A percentile compares a stretch with the other conserved stretches of the same genome.
phyloP scores from a whole-genome alignment of 2,329 filamentous ascomycete species.

The Pyrenophora seminiperda region DNA sequence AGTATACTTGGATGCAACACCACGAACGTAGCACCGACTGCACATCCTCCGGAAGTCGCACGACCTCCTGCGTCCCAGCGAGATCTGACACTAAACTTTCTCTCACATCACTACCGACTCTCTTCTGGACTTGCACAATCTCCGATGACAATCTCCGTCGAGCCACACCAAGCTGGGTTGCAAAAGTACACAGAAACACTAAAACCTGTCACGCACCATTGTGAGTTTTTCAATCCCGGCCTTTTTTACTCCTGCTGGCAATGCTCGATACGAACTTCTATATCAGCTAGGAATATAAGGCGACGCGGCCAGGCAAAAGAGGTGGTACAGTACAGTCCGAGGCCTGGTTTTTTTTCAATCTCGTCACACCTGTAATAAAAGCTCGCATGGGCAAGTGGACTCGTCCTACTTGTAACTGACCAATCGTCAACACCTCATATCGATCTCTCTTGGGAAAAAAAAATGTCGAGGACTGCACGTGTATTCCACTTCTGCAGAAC shows the following conservation, averaged over 20 bases:
- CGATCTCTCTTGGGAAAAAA: not conserved
- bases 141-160: too few species aligned
- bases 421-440: not conserved
- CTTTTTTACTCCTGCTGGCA: not conserved
- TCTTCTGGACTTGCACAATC: too few species aligned
- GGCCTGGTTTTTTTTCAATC: not conserved
- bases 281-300: not conserved
- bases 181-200: too few species aligned
- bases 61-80: too few species aligned
- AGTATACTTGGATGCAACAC: too few species aligned
- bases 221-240: not conserved
- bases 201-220: not conserved
- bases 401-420: not conserved
- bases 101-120: too few species aligned
- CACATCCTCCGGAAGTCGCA: too few species aligned
- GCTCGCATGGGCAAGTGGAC: not conserved
- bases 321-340: not conserved
- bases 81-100: too few species aligned
- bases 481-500: not conserved
- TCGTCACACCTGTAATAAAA: not conserved
- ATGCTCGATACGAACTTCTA: not conserved
- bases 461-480: not conserved
- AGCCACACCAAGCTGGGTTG: too few species aligned
- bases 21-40: too few species aligned
- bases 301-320: not conserved